Evolutionary conservation across 495 filamentous ascomycete genomes (phyloP), one percentile per base, ranked within the genome.

Genomic region (Podospora appendiculata): DNA sequence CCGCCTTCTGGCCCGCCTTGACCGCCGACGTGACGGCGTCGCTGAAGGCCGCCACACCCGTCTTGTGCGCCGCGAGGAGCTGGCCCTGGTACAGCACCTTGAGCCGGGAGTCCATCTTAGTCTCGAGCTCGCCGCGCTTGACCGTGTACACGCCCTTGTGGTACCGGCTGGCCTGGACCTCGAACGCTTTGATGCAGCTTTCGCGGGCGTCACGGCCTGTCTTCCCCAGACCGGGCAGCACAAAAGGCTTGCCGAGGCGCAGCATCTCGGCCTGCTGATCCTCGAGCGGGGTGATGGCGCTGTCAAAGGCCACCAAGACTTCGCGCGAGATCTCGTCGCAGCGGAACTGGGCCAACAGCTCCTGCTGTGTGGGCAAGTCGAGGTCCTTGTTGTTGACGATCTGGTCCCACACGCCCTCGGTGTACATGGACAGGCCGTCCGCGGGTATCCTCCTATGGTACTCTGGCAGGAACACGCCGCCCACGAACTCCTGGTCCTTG

Each of bases 371-470:
- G 13, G 93, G 93, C 34, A 98, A 70, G 72, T 98, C 93, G 54
- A 98, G 74, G 60, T 98, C 93, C 70, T 98, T 98, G 71, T 98
- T 98, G 70, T 90, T 87, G 59, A 95, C 89, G 59, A 98, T 98
- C 68, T 96, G 93, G 64, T 96, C 89, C 93, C 93, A 98, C 13
- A 98, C 82, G 38, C 90, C 88, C 60, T 90, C 83, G 8, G 93
- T 91, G 63, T 97, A 98, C 48, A 88, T 77, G 4, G 92, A 84
- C 66, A 96, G 92, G 6, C 93, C 93, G 65, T 98, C 93, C 9
- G 93, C 93, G 39, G 93, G 93, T 51, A 98, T 96, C 49, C 94
- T 79, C 52, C 93, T 79, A 71, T 98, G 93, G 64, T 98, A 98
- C 57, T 95, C 89, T 12, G 93, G 87, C 35, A 96, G 68, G 69